Base-by-base conservation (phyloP, 2,329 filamentous ascomycete genomes). In the Ceratocystis cubensis region DNA sequence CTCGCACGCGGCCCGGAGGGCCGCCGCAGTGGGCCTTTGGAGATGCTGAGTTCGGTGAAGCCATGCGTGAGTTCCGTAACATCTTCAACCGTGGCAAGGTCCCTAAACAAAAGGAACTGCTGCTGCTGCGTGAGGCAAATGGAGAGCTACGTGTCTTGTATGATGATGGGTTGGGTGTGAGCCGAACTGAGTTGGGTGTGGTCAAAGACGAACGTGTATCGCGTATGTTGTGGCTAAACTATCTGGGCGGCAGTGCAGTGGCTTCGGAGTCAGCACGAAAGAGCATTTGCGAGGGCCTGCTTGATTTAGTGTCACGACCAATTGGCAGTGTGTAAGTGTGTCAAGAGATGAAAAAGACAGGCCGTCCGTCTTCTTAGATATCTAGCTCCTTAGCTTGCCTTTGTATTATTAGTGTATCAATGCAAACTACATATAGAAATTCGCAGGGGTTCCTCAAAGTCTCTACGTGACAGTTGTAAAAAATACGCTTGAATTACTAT, bases 231-330 rank as follows among this genome's bases (percentile, higher is more conserved):
- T 97, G 93, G 93, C 77, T 96, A 73, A 88, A 92, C 71, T 99
- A 96, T 76, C 79, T 99, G 41, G 90, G 85, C 3, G 94, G 94
- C 0, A 88, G 84, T 74, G 91, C 86, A 72, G 91, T 96, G 8
- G 91, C 91, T 37, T 95, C 90, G 69, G 91, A 96, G 75, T 80
- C 82, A 2, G 89, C 91, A 17, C 82, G 93, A 70, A 81, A 85
- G 76, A 95, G 83, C 71, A 88, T 99, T 63, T 88, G 96, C 2
- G 85, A 95, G 61, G 94, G 94, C 0, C 83, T 96, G 69, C 87
- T 97, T 80, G 87, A 87, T 70, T 88, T 96, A 76, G 91, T 94
- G 1, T 89, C 91, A 75, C 79, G 93, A 70, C 94, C 94, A 0
- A 84, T 96, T 17, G 93, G 92, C 0, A 96, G 90, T 0, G 87